phyloP scores from a whole-genome alignment of 2,329 filamentous ascomycete species.

The Annulohypoxylon truncatum region DNA sequence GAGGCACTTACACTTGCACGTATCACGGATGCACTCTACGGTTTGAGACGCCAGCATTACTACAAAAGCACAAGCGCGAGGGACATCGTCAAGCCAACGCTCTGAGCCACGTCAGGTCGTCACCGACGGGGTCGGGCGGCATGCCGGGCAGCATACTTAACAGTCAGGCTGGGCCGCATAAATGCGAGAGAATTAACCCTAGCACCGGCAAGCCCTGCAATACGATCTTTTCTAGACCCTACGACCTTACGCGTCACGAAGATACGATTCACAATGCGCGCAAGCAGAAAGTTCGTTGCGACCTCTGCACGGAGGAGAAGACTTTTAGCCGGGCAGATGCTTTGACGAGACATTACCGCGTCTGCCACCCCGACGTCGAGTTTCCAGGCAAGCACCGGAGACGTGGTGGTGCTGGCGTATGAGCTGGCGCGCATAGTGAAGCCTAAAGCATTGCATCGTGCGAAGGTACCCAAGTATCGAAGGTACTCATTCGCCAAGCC shows the following conservation, averaged over 20 bases:
- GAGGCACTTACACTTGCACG: conserved; percentile 94
- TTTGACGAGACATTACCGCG: conserved; percentile 91
- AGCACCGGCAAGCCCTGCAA: conserved; percentile 95
- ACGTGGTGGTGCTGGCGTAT: conserved; percentile 47
- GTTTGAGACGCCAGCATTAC: conserved; percentile 85
- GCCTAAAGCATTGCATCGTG: conserved; percentile 10
- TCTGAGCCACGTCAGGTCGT: conserved; percentile 54
- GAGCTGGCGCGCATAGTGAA: conserved; percentile 31
- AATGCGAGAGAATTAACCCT: conserved; percentile 92
- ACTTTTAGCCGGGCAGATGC: conserved; percentile 96
- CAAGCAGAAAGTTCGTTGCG: conserved; percentile 94
- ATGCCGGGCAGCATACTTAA: conserved; percentile 72
- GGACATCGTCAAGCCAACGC: conserved; percentile 82
- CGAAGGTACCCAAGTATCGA: neutral
- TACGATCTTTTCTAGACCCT: conserved; percentile 92
- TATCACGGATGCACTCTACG: conserved; percentile 90
- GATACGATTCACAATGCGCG: conserved; percentile 96
- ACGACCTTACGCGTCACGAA: conserved; percentile 95
- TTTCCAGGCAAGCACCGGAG: conserved; percentile 73
- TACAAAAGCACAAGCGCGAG: conserved; percentile 97
- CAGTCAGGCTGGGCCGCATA: conserved; percentile 92
- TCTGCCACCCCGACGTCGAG: conserved; percentile 90
- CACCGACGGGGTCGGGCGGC: conserved; percentile 48
- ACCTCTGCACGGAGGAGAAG: conserved; percentile 94
- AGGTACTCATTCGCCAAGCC: conserved; percentile 12